A percentile compares a stretch with the other conserved stretches of the same genome.
Conservation (phyloP, 805 yeast species). For the Ogataea naganishii region DNA sequence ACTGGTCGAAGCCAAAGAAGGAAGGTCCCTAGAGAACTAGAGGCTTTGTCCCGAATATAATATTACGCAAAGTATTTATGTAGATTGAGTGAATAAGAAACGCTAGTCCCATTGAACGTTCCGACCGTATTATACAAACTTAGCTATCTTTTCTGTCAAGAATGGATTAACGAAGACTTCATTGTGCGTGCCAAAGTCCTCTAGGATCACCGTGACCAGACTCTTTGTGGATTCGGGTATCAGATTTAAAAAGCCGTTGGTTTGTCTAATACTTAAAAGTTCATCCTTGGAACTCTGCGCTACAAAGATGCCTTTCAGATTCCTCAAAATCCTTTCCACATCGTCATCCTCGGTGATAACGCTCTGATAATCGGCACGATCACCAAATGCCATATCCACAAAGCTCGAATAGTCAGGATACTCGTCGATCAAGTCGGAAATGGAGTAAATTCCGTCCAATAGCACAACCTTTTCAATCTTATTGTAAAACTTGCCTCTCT, state of each 20-base stretch:
- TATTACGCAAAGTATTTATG: no score
- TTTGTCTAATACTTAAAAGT: slow-evolving; percentile 44
- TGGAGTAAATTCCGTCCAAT: slow-evolving; percentile 66
- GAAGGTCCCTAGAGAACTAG: not conserved
- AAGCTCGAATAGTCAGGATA: slow-evolving; percentile 52
- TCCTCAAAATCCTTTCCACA: slow-evolving; percentile 4
- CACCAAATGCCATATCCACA: slow-evolving; percentile 48
- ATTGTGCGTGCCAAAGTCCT: slow-evolving; percentile 53
- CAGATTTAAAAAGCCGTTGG: slow-evolving; percentile 29
- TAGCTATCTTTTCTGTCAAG: slow-evolving; percentile 27
- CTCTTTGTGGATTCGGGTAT: slow-evolving; percentile 5
- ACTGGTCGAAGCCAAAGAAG: slow-evolving; percentile 43
- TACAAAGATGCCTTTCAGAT: slow-evolving; percentile 23
- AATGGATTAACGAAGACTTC: slow-evolving; percentile 48
- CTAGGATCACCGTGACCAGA: slow-evolving; percentile 17
- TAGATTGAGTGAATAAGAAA: no score
- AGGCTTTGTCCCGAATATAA: not conserved
- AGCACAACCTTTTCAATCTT: slow-evolving; percentile 24
- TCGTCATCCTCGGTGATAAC: slow-evolving; percentile 9
- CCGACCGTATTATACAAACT: no score
- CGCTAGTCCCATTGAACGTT: no score
- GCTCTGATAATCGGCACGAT: slow-evolving; percentile 11
- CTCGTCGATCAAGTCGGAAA: slow-evolving; percentile 41
- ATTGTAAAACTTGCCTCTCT: slow-evolving; percentile 1
- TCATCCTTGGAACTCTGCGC: slow-evolving; percentile 65